phyloP scores from a whole-genome alignment of 2,329 filamentous ascomycete species.

The Colletotrichum sublineola region DNA sequence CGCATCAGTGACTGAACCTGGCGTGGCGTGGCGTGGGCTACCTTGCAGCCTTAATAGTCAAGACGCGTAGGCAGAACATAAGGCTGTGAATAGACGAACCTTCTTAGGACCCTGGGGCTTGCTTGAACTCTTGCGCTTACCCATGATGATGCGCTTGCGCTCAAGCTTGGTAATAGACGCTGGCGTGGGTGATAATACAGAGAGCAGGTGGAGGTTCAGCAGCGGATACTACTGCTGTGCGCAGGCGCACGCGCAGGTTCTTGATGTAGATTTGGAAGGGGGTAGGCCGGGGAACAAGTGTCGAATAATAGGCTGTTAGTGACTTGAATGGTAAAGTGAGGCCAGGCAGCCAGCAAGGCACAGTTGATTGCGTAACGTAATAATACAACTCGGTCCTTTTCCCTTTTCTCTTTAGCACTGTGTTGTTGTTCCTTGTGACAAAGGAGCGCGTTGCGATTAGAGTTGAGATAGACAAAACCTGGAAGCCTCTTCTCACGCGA shows the following conservation, averaged over 20 bases:
- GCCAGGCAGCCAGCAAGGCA: background rate
- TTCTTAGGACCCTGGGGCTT: slow-evolving; percentile 87
- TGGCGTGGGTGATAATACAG: slow-evolving; percentile 13
- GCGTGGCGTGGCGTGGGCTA: background rate
- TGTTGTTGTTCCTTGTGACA: background rate
- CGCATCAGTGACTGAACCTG: background rate
- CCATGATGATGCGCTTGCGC: slow-evolving; percentile 65
- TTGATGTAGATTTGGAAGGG: background rate
- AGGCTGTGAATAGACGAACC: slow-evolving; percentile 62
- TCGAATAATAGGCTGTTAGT: background rate
- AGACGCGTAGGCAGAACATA: background rate
- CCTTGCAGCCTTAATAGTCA: background rate
- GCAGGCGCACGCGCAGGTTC: background rate
- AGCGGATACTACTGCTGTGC: background rate
- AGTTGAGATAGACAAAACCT: slow-evolving; percentile 3
- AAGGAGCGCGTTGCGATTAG: background rate
- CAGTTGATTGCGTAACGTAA: slow-evolving; percentile 22
- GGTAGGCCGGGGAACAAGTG: background rate
- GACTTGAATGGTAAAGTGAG: background rate
- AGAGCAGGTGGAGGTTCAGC: background rate
- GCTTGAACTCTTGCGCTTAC: slow-evolving; percentile 91
- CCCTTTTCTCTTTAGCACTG: background rate
- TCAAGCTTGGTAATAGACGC: slow-evolving; percentile 6
- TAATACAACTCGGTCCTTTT: background rate
- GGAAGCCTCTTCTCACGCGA: slow-evolving; percentile 4